Evolutionary conservation across 192 early-diverging fungal genomes (phyloP).

Genomic region (Backusella psychrophila): DNA sequence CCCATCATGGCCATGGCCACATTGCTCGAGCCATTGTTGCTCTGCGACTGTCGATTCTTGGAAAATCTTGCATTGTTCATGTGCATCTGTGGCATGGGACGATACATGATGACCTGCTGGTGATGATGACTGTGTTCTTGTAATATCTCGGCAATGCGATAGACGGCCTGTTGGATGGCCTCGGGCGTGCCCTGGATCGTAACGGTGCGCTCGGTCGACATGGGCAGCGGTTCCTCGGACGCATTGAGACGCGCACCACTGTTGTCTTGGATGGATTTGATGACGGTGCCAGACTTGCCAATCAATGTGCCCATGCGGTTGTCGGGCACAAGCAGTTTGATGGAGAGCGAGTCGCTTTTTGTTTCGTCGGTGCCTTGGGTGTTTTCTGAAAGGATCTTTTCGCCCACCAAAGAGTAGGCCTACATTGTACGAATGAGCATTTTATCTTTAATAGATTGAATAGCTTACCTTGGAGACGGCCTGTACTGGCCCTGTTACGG

Average conservation of each 20-base stretch:
- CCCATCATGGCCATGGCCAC: not conserved
- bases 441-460: no score
- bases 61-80: not conserved
- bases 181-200: slow-evolving; percentile 80
- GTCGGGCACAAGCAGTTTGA: slow-evolving; percentile 87
- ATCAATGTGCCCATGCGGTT: slow-evolving; percentile 88
- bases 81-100: slow-evolving; percentile 50
- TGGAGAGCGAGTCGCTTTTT: slow-evolving; percentile 43
- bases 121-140: slow-evolving; percentile 57
- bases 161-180: slow-evolving; percentile 82
- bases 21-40: not conserved
- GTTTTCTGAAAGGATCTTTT: slow-evolving; percentile 68
- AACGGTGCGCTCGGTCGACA: slow-evolving; percentile 89
- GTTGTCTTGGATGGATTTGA: slow-evolving; percentile 90
- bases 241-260: slow-evolving; percentile 83
- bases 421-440: no score
- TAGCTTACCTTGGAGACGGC: slow-evolving; percentile 62
- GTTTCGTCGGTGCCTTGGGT: slow-evolving; percentile 39
- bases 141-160: slow-evolving; percentile 76
- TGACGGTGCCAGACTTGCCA: slow-evolving; percentile 83
- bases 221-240: slow-evolving; percentile 85
- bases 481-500: slow-evolving; percentile 67
- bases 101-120: slow-evolving; percentile 70
- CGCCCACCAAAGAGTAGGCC: slow-evolving; percentile 70
- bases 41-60: not conserved